Evolutionary conservation across 768 basidiomycete species (phyloP).

Genomic region (Rhodocollybia butyracea): DNA sequence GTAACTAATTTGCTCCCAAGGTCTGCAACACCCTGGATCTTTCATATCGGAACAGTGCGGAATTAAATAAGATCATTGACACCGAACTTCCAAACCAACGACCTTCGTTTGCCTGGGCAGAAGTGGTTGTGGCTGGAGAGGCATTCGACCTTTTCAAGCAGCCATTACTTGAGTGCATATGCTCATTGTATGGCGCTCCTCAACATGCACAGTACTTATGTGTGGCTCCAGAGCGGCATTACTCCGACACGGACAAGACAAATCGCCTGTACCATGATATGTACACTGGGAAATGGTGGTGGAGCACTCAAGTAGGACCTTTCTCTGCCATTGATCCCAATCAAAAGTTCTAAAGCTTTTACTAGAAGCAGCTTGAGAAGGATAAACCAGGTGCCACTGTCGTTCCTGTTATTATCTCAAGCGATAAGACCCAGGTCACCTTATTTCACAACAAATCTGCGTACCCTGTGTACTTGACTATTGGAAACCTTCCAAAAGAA

Average conservation of each 20-base stretch:
- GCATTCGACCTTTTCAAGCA: not conserved
- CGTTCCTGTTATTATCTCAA: conserved; percentile 26
- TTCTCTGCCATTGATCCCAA: too few species aligned
- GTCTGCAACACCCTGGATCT: conserved; percentile 23
- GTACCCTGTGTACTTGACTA: conserved; percentile 31
- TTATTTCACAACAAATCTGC: conserved; percentile 28
- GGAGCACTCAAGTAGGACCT: conserved; percentile 13
- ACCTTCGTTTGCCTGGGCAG: not conserved
- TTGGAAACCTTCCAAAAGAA: conserved; percentile 26
- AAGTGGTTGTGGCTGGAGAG: conserved; percentile 25
- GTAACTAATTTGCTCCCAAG: conserved; percentile 3
- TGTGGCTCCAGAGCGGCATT: not conserved
- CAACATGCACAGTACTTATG: not conserved
- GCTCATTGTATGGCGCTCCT: not conserved
- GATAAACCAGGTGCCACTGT: conserved; percentile 14
- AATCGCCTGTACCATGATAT: not conserved
- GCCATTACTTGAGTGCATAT: not conserved
- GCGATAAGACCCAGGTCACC: conserved; percentile 29
- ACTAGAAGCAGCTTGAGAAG: not conserved
- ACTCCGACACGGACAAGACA: not conserved
- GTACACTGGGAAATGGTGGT: conserved; percentile 26
- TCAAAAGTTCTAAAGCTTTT: not conserved
- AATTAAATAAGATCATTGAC: conserved; percentile 23
- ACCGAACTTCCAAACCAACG: not conserved
- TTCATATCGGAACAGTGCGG: conserved; percentile 26